A percentile compares a stretch with the other conserved stretches of the same genome.
These are phyloP conservation scores for Salix koriyanagi DNA, from an alignment of 345 rosid genomes.

Conservation along the genomic window DNA sequence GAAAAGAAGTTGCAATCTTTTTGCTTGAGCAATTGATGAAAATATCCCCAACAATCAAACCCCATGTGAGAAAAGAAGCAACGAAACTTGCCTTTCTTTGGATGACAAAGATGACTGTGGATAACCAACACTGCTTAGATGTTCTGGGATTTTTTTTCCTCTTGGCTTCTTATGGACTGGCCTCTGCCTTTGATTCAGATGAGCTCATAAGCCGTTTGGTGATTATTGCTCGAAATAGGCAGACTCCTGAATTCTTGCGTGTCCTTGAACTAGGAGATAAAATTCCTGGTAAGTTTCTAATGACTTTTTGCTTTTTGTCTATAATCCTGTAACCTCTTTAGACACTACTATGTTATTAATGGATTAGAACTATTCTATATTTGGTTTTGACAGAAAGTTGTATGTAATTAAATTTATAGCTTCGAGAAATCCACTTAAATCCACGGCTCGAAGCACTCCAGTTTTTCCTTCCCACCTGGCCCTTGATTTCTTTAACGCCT, in stretches of 20 bases:
- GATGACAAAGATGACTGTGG: constrained; percentile 21
- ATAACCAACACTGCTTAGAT: constrained; percentile 22
- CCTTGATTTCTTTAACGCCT: too few species aligned
- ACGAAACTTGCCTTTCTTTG: constrained; percentile 29
- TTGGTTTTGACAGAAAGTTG: too few species aligned
- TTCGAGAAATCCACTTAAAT: too few species aligned
- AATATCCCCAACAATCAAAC: constrained; percentile 30
- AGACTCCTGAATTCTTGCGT: constrained; percentile 27
- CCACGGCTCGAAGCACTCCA: too few species aligned
- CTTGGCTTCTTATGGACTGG: constrained; percentile 37
- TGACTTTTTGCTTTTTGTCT: neutral
- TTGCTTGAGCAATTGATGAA: constrained; percentile 46
- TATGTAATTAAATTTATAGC: too few species aligned
- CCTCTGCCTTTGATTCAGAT: constrained; percentile 18
- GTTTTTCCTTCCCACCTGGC: too few species aligned
- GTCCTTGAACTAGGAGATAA: constrained; percentile 31
- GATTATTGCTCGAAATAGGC: constrained; percentile 20
- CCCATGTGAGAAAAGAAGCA: constrained; percentile 37
- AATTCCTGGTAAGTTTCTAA: constrained; percentile 24
- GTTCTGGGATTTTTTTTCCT: constrained; percentile 39
- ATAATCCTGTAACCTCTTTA: neutral
- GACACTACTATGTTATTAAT: too few species aligned
- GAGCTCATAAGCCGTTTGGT: constrained; percentile 31
- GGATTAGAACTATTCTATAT: too few species aligned
- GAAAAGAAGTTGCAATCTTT: constrained; percentile 38